A percentile compares a stretch with the other conserved stretches of the same genome.
phyloP scores from a whole-genome alignment of 2,329 filamentous ascomycete species.

The Penicillium sp. region DNA sequence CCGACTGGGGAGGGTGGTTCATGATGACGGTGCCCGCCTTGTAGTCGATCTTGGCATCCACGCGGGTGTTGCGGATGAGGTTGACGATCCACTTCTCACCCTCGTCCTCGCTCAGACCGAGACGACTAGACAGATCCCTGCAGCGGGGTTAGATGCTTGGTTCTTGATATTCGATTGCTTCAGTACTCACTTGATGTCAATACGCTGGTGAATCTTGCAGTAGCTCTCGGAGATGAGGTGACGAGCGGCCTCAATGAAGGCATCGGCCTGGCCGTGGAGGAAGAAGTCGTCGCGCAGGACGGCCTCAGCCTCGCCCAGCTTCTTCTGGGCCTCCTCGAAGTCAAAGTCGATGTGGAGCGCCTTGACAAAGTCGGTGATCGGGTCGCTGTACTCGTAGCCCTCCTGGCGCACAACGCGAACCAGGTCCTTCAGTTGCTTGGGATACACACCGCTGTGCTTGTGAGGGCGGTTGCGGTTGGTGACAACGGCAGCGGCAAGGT shows the following conservation, averaged over 20 bases:
- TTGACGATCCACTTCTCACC: slow-evolving; percentile 99
- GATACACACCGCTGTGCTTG: slow-evolving; percentile 77
- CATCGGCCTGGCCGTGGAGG: slow-evolving; percentile 77
- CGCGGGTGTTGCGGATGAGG: slow-evolving; percentile 92
- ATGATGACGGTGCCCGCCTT: slow-evolving; percentile 98
- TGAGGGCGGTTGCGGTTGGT: slow-evolving; percentile 80
- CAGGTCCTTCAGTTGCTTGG: slow-evolving; percentile 98
- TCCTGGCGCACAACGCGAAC: slow-evolving; percentile 95
- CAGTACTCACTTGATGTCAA: slow-evolving; percentile 76
- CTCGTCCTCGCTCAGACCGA: slow-evolving; percentile 88
- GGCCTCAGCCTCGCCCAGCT: slow-evolving; percentile 82
- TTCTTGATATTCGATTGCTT: not conserved
- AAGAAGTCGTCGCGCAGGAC: slow-evolving; percentile 95
- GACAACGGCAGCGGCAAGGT: slow-evolving; percentile 90
- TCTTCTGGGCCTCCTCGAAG: slow-evolving; percentile 92
- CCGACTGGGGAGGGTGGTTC: slow-evolving; percentile 98
- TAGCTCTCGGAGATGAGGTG: slow-evolving; percentile 98
- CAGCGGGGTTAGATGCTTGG: slow-evolving; percentile 15
- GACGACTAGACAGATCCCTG: slow-evolving; percentile 81
- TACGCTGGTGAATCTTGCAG: slow-evolving; percentile 99
- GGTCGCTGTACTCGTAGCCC: slow-evolving; percentile 95
- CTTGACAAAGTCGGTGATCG: slow-evolving; percentile 93
- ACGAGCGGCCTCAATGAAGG: slow-evolving; percentile 88
- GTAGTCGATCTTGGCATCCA: slow-evolving; percentile 99
- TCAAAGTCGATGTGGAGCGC: slow-evolving; percentile 96